A percentile compares a stretch with the other conserved stretches of the same genome.
These are phyloP conservation scores for Cercospora canescens DNA, from an alignment of 2,329 filamentous ascomycete species.

Conservation along the genomic window DNA sequence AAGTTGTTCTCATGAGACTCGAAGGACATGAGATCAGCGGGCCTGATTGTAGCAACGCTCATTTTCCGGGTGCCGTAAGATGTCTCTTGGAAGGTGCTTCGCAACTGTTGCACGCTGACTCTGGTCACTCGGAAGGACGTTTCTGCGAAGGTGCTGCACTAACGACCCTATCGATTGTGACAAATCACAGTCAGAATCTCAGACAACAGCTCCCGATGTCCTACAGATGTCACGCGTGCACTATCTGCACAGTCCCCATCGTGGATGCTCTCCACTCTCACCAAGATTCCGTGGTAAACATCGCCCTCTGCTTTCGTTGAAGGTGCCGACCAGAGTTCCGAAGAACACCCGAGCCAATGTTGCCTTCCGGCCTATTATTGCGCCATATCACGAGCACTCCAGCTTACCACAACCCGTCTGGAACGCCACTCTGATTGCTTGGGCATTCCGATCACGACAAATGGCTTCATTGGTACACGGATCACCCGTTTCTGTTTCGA, in stretches of 20 bases:
- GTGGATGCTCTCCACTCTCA: neutral
- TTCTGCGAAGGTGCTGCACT: neutral
- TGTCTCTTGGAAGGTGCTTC: neutral
- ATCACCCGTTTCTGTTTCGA: neutral
- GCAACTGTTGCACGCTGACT: neutral
- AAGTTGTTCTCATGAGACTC: slow-evolving; percentile 1
- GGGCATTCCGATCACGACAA: neutral
- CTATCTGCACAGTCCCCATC: neutral
- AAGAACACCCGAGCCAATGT: slow-evolving; percentile 8
- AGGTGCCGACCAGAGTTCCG: neutral
- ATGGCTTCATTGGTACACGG: neutral
- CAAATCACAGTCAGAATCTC: neutral
- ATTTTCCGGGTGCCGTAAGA: neutral
- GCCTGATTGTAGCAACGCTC: slow-evolving; percentile 12
- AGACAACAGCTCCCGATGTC: neutral
- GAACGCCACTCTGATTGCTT: neutral
- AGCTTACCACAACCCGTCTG: neutral
- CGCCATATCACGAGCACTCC: slow-evolving; percentile 5
- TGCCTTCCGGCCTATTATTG: slow-evolving; percentile 4
- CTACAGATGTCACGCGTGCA: neutral
- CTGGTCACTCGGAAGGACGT: neutral
- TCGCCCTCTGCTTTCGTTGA: neutral
- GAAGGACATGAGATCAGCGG: slow-evolving; percentile 6
- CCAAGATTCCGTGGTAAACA: neutral
- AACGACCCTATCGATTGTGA: neutral